Percentiles rank a stretch among this genome's conserved stretches.
Conservation (phyloP, 2,329 filamentous ascomycete genomes). For the Monosporascus cannonballus region DNA sequence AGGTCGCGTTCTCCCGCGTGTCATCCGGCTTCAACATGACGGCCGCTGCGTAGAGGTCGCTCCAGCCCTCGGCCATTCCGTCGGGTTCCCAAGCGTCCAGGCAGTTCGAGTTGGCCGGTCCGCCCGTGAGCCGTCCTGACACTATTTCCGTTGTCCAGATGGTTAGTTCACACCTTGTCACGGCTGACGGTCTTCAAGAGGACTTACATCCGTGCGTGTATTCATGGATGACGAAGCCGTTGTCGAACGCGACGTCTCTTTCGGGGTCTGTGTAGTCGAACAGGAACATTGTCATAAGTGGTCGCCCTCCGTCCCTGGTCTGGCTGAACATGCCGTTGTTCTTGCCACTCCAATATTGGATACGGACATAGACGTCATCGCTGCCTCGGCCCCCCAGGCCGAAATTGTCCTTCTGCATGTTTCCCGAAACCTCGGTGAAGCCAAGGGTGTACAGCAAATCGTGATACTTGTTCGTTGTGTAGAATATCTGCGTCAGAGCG, state of each 20-base stretch:
- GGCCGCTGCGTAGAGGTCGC: slow-evolving; percentile 48
- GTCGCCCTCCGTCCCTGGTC: slow-evolving; percentile 37
- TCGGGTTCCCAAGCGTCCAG: slow-evolving; percentile 40
- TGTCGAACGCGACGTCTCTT: slow-evolving; percentile 46
- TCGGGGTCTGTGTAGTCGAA: slow-evolving; percentile 36
- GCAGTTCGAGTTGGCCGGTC: slow-evolving; percentile 42
- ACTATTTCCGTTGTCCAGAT: slow-evolving; percentile 19
- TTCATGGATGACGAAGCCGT: slow-evolving; percentile 50
- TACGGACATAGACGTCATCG: slow-evolving; percentile 43
- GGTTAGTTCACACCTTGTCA: no score
- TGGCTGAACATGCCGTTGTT: slow-evolving; percentile 50
- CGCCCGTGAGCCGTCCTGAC: slow-evolving; percentile 47
- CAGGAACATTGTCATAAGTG: slow-evolving; percentile 48
- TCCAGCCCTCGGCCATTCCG: slow-evolving; percentile 55
- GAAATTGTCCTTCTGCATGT: slow-evolving; percentile 49
- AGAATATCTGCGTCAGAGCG: slow-evolving; percentile 49
- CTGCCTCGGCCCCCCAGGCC: slow-evolving; percentile 38
- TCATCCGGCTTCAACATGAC: slow-evolving; percentile 40
- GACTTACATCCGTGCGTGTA: slow-evolving; percentile 38
- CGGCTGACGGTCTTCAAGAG: no score
- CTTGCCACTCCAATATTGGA: slow-evolving; percentile 40
- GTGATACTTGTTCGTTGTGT: slow-evolving; percentile 48
- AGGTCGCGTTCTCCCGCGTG: slow-evolving; percentile 36
- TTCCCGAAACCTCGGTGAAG: slow-evolving; percentile 47
- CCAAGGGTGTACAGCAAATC: slow-evolving; percentile 47